Conservation (phyloP, 1,284 basidiomycete genomes). For the Volvariella volvacea region DNA sequence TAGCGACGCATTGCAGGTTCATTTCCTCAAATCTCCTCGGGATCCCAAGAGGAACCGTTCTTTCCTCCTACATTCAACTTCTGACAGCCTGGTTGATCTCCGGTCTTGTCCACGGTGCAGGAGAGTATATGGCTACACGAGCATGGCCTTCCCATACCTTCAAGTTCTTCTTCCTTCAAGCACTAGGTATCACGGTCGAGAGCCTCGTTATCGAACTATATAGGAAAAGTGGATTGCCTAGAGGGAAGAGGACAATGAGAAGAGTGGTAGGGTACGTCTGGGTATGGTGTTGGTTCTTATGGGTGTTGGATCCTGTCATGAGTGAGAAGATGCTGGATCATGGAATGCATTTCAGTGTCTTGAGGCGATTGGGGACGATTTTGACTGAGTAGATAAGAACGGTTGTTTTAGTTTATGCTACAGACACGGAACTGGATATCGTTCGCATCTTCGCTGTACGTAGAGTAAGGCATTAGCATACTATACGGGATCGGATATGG, state of each 20-base stretch:
- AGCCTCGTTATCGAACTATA: not conserved
- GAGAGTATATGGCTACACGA: constrained; percentile 8
- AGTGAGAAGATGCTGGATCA: not conserved
- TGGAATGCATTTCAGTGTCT: not conserved
- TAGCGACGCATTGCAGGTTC: constrained; percentile 4
- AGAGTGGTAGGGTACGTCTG: not conserved
- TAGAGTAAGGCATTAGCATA: too few species aligned
- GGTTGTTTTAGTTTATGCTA: too few species aligned
- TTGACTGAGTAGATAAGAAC: too few species aligned
- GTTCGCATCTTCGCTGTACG: too few species aligned
- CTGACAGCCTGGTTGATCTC: constrained; percentile 6
- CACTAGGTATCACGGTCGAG: constrained; percentile 5
- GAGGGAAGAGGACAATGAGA: too few species aligned
- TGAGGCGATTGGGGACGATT: not conserved
- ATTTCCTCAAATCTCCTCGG: constrained; percentile 3
- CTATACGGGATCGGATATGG: too few species aligned
- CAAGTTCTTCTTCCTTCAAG: constrained; percentile 7
- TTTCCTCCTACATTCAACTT: constrained; percentile 4
- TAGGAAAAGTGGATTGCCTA: not conserved
- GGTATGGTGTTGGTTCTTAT: not conserved
- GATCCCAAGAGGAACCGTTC: constrained; percentile 2
- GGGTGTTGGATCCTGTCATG: not conserved
- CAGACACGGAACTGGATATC: too few species aligned
- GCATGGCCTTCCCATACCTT: not conserved
- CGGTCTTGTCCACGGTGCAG: constrained; percentile 9